Evolutionary conservation across 2,329 filamentous ascomycete genomes (phyloP).

Genomic region (Monosporascus sp.): DNA sequence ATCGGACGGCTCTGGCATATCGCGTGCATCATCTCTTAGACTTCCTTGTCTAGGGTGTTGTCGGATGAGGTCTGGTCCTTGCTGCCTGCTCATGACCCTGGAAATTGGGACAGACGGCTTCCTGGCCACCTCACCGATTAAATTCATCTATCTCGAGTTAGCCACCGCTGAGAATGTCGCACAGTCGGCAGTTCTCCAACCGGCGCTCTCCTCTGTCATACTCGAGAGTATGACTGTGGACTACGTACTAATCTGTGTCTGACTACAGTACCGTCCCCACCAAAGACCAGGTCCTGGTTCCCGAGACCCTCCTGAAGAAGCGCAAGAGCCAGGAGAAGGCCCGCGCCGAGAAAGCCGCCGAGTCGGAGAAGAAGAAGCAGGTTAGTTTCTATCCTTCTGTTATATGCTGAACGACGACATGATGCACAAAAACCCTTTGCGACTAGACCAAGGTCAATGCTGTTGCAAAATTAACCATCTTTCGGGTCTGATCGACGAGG

Average conservation of each 20-base stretch:
- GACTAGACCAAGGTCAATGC: slow-evolving; percentile 97
- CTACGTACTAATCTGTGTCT: slow-evolving; percentile 72
- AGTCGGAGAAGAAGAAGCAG: slow-evolving; percentile 82
- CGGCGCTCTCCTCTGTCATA: slow-evolving; percentile 65
- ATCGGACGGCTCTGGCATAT: slow-evolving; percentile 23
- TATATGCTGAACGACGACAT: slow-evolving; percentile 41
- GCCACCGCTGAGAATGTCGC: slow-evolving; percentile 88
- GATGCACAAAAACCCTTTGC: slow-evolving; percentile 85
- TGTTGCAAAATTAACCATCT: slow-evolving; percentile 99
- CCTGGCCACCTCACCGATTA: slow-evolving; percentile 63
- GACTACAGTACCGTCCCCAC: slow-evolving; percentile 77
- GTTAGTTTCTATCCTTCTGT: slow-evolving; percentile 51
- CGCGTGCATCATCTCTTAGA: slow-evolving; percentile 40
- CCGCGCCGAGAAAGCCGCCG: slow-evolving; percentile 78
- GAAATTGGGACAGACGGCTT: slow-evolving; percentile 12
- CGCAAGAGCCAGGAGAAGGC: slow-evolving; percentile 99
- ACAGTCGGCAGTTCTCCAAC: slow-evolving; percentile 86
- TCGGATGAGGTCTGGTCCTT: slow-evolving; percentile 57
- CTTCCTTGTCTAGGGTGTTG: slow-evolving; percentile 60
- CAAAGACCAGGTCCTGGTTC: slow-evolving; percentile 92
- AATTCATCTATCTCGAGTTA: slow-evolving; percentile 74
- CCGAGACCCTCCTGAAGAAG: slow-evolving; percentile 99
- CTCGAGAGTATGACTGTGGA: slow-evolving; percentile 54
- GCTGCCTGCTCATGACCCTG: slow-evolving; percentile 2
- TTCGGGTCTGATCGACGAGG: slow-evolving; percentile 83